phyloP scores from a whole-genome alignment of 148 eudicot genomes.

The Chenopodium album region DNA sequence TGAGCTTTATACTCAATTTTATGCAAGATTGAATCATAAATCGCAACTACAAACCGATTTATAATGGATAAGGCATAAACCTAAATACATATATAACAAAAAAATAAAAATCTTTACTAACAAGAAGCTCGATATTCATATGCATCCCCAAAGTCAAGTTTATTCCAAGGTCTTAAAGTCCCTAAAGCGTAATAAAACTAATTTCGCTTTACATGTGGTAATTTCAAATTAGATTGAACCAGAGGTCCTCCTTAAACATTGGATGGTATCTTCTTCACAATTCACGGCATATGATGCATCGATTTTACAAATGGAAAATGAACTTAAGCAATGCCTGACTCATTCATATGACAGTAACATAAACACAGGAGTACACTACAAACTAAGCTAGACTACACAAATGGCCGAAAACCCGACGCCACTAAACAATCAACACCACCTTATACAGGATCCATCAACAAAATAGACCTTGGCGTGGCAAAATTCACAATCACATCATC shows the following conservation, averaged over 20 bases:
- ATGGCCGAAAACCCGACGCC: background rate
- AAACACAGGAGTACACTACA: background rate
- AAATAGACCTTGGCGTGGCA: background rate
- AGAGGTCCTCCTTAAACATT: too few relatives aligned
- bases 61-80: too few relatives aligned
- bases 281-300: too few relatives aligned
- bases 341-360: background rate
- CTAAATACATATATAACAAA: too few relatives aligned
- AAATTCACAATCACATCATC: background rate
- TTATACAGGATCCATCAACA: background rate
- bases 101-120: too few relatives aligned
- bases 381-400: background rate
- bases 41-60: too few relatives aligned
- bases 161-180: background rate
- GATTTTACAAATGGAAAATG: too few relatives aligned
- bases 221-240: too few relatives aligned
- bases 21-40: background rate
- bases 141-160: background rate
- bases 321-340: background rate
- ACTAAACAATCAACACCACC: background rate
- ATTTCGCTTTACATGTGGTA: too few relatives aligned
- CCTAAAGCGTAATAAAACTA: background rate
- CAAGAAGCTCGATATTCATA: background rate
- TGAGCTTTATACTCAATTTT: background rate
- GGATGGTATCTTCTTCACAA: too few relatives aligned